Evolutionary conservation across 441 rosid genomes (phyloP).

Genomic region (Populus hybrid): DNA sequence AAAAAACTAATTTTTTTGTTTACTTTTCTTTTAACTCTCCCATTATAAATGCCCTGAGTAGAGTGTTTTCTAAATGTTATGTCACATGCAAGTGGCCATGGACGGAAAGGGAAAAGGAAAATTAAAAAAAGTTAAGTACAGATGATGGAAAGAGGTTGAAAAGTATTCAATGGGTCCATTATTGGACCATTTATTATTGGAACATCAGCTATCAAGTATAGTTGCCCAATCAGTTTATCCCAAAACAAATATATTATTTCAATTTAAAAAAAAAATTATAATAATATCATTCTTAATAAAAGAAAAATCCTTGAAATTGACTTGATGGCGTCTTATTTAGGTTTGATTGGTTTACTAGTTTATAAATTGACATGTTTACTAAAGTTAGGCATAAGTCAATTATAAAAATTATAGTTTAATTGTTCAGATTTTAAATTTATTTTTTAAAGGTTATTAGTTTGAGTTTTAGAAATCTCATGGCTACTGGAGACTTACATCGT

Average conservation of each 20-base stretch:
- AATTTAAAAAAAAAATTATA: too few species aligned
- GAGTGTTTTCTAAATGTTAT: neutral
- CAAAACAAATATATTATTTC: neutral
- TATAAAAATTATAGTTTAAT: accelerated
- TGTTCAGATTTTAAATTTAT: too few species aligned
- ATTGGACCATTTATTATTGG: neutral
- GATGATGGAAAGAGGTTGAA: neutral
- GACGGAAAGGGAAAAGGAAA: neutral
- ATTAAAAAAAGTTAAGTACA: neutral
- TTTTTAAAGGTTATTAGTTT: too few species aligned
- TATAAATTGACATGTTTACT: too few species aligned
- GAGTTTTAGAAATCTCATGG: too few species aligned
- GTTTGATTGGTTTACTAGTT: too few species aligned
- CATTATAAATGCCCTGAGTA: too few species aligned
- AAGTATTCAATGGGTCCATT: neutral
- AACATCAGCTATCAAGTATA: neutral
- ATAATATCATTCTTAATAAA: too few species aligned
- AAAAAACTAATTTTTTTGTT: too few species aligned
- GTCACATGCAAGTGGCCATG: constrained; percentile 26
- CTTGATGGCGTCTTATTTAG: accelerated
- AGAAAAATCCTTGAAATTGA: too few species aligned
- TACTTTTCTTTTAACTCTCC: too few species aligned
- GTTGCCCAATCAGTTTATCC: neutral
- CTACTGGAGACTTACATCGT: accelerated
- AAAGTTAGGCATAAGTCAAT: too few species aligned